These are phyloP conservation scores for Solanum hybrid DNA, from an alignment of 305 asterid genomes.

Conservation along the genomic window DNA sequence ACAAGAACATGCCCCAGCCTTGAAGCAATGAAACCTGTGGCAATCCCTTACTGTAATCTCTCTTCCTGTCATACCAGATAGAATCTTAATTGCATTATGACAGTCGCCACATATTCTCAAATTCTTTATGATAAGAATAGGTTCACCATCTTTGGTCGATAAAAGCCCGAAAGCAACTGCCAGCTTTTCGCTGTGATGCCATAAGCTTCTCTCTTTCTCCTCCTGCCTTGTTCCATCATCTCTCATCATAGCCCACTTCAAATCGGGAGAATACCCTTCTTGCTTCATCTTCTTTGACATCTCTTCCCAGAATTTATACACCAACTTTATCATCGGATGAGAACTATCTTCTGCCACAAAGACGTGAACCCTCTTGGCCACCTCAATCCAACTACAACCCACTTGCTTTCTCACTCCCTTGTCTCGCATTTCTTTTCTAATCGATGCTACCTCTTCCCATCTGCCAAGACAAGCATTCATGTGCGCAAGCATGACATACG, in stretches of 20 bases:
- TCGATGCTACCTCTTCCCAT: slow-evolving; percentile 63
- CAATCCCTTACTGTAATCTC: slow-evolving; percentile 30
- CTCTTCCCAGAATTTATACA: slow-evolving; percentile 47
- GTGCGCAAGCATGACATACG: slow-evolving; percentile 55
- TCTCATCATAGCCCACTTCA: slow-evolving; percentile 29
- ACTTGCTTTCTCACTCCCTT: slow-evolving; percentile 41
- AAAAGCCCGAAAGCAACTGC: slow-evolving; percentile 61
- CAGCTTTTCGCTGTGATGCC: slow-evolving; percentile 68
- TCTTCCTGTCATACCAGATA: slow-evolving; percentile 31
- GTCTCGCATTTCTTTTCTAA: slow-evolving; percentile 41
- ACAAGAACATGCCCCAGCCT: slow-evolving; percentile 53
- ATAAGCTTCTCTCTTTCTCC: slow-evolving; percentile 31
- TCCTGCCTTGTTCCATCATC: slow-evolving; percentile 31
- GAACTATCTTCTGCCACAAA: slow-evolving; percentile 63
- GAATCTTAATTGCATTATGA: slow-evolving; percentile 47
- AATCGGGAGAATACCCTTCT: slow-evolving; percentile 46
- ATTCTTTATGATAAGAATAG: slow-evolving; percentile 55
- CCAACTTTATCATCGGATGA: slow-evolving; percentile 46
- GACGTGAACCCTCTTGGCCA: slow-evolving; percentile 42
- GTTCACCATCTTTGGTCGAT: slow-evolving; percentile 22
- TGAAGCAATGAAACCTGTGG: slow-evolving; percentile 62
- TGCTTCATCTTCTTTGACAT: slow-evolving; percentile 41
- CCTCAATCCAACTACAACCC: slow-evolving; percentile 76
- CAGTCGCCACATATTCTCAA: slow-evolving; percentile 67
- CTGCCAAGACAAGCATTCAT: slow-evolving; percentile 34